Conservation (phyloP, 345 rosid genomes). For the Citrus trifoliata region DNA sequence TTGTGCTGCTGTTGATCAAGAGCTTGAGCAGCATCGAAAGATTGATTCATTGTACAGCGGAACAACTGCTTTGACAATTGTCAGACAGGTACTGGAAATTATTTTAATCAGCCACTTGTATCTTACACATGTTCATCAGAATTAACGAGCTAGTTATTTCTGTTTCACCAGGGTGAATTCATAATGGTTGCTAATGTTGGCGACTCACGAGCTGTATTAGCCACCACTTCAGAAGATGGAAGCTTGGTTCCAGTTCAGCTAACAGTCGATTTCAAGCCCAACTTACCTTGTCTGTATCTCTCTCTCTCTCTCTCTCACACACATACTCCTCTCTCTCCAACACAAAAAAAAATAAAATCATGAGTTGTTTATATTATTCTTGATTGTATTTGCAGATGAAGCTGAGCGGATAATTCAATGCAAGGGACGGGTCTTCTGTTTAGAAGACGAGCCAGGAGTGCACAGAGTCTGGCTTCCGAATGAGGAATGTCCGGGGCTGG, state of each 20-base stretch:
- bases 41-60: constrained; percentile 82
- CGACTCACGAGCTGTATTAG: constrained; percentile 90
- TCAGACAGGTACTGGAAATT: constrained; percentile 60
- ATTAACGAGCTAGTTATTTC: constrained; percentile 10
- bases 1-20: constrained; percentile 75
- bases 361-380: not conserved
- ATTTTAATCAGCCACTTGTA: not conserved
- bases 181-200: constrained; percentile 79
- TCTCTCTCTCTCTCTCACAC: not conserved
- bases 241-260: constrained; percentile 71
- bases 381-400: constrained; percentile 57
- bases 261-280: constrained; percentile 84
- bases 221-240: constrained; percentile 75
- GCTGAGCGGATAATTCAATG: constrained; percentile 66
- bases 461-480: constrained; percentile 91
- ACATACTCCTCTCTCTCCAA: not conserved
- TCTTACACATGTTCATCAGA: not conserved
- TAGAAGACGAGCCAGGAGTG: constrained; percentile 84
- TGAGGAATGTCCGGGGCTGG: constrained; percentile 76
- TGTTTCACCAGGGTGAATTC: constrained; percentile 56
- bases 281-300: constrained; percentile 68
- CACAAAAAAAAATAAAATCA: not conserved
- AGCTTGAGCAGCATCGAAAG: constrained; percentile 60
- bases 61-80: constrained; percentile 76
- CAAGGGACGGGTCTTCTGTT: constrained; percentile 73